Base-by-base conservation (phyloP, 202 grass and related monocot genomes). In the Bolboschoenoplectus hybrid region DNA sequence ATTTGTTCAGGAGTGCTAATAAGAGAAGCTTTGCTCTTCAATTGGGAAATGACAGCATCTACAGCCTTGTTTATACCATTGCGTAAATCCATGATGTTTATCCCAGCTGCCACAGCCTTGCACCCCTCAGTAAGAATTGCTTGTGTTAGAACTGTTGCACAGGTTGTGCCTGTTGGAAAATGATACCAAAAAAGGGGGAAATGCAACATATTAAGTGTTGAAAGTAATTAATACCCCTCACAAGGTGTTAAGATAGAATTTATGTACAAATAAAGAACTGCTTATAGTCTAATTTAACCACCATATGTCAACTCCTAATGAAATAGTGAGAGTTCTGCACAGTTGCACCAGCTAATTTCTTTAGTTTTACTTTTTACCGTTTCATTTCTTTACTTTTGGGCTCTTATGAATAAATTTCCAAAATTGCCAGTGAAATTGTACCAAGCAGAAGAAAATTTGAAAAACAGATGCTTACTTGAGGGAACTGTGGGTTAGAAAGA, bases 41-140 rank as follows among this genome's bases (percentile, higher is more conserved):
- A 92, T 71, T 98, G 90, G 74, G 86, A 13, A 81, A 85, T 86
- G 49, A 94, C 81, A 84, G 86, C 84, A 90, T 91, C 80, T 66
- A 98, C 90, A 73, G 96, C 96, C 82, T 92, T 94, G 89, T 94
- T 95, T 73, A 95, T 92, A 70, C 93, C 96, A 65, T 88, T 90
- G 35, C 91, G 89, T 82, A 98, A 88, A 84, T 95, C 93, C 96
- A 98, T 95, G 76, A 94, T 89, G 83, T 95, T 95, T 75, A 95
- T 86, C 36, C 96, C 96, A 38, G 93, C 80, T 88, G 93, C 96
- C 63, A 95, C 90, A 62, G 96, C 90, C 90, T 95, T 98, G 87
- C 91, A 98, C 17, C 96, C 96, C 93, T 95, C 96, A 40, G 40
- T 89, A 41, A 98, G 82, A 90, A 98, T 98, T 76, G 96, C 96